Conservation (phyloP, 129 eudicot genomes). For the Flaveria sonorensis region DNA sequence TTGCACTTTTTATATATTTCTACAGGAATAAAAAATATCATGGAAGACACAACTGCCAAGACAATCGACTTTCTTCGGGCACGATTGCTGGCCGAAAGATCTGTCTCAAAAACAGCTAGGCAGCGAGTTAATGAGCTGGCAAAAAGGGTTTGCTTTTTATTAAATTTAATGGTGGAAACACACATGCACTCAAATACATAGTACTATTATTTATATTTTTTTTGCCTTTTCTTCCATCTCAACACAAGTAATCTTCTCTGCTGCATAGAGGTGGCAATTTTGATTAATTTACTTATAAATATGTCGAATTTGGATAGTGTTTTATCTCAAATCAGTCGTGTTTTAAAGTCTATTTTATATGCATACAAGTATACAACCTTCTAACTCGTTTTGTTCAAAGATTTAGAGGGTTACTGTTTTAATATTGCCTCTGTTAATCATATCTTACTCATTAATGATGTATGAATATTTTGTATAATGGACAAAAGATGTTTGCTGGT, state of each 20-base stretch:
- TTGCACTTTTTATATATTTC: conserved; percentile 18
- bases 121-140: conserved; percentile 85
- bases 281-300: not conserved
- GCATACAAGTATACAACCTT: not conserved
- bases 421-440: not conserved
- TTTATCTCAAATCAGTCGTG: not conserved
- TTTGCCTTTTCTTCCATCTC: conserved; percentile 10
- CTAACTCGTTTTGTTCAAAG: not conserved
- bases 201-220: not conserved
- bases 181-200: not conserved
- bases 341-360: not conserved
- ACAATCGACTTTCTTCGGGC: conserved; percentile 92
- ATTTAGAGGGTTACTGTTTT: not conserved
- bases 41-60: conserved; percentile 68
- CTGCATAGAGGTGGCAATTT: not conserved
- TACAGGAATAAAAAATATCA: conserved; percentile 45
- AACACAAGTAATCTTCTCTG: conserved; percentile 10
- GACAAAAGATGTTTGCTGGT: not conserved
- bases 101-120: conserved; percentile 79
- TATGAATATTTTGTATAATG: not conserved
- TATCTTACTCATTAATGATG: not conserved
- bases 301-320: not conserved
- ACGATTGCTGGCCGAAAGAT: conserved; percentile 78
- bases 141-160: conserved; percentile 66
- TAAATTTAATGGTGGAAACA: conserved; percentile 17